A percentile compares a stretch with the other conserved stretches of the same genome.
These are phyloP conservation scores for Seminavis robusta DNA, from an alignment of 108 stramenopile species.

Conservation along the genomic window DNA sequence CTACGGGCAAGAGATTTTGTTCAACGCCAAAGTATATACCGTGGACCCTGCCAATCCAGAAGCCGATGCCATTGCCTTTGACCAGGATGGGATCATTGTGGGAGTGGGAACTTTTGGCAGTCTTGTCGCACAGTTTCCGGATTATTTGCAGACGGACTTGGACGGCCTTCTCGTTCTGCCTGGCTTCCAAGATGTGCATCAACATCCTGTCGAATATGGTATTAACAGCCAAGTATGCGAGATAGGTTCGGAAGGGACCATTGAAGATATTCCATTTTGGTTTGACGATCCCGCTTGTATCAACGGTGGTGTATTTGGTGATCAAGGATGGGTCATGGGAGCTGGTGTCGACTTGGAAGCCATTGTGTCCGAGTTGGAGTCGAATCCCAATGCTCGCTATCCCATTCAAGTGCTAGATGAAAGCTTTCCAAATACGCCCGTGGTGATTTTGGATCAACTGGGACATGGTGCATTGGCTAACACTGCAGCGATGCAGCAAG, in stretches of 20 bases:
- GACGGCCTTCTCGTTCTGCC: conserved; percentile 7
- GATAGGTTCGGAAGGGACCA: not conserved
- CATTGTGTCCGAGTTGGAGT: not conserved
- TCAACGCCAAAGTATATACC: too few species aligned
- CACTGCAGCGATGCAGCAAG: conserved; percentile 3
- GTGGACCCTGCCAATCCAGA: too few species aligned
- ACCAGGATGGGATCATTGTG: too few species aligned
- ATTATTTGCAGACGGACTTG: conserved; percentile 12
- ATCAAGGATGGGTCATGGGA: conserved; percentile 19
- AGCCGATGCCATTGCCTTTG: too few species aligned
- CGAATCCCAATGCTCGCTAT: not conserved
- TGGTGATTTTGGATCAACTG: conserved; percentile 14
- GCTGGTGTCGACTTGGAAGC: conserved; percentile 12
- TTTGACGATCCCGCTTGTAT: conserved; percentile 15
- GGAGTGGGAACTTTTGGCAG: too few species aligned
- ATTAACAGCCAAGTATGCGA: conserved; percentile 9
- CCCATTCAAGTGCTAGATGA: conserved; percentile 8
- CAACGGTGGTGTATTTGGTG: conserved; percentile 12
- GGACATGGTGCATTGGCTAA: conserved; percentile 18
- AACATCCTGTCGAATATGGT: conserved; percentile 19
- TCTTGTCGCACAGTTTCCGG: too few species aligned
- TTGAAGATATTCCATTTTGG: conserved; percentile 5
- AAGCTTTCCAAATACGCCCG: conserved; percentile 5
- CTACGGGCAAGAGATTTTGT: too few species aligned
- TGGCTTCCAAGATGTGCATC: conserved; percentile 18